Conservation (phyloP, 371 early-diverging fungal genomes). For the Mortierella sp. region DNA sequence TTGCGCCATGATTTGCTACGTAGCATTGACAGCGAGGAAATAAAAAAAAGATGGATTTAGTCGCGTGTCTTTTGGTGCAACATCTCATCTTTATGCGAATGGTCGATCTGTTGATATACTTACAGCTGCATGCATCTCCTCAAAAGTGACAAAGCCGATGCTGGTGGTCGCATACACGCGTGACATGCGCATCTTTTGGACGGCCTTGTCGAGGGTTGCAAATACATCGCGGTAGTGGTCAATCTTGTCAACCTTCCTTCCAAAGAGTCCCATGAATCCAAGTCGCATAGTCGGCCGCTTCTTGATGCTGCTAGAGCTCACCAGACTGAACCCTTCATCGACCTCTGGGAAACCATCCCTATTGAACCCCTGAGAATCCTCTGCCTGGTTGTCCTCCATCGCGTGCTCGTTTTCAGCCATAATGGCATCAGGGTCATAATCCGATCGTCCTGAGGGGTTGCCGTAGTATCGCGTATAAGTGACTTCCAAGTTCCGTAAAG, state of each 20-base stretch:
- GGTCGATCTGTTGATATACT: not conserved
- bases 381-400: slow-evolving; percentile 2
- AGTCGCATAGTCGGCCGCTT: slow-evolving; percentile 51
- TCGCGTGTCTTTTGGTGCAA: not conserved
- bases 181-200: slow-evolving; percentile 48
- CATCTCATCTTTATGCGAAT: not conserved
- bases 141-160: slow-evolving; percentile 77
- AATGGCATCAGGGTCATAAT: slow-evolving; percentile 53
- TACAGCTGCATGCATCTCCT: slow-evolving; percentile 59
- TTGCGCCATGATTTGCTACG: slow-evolving; percentile 75
- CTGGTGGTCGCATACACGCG: slow-evolving; percentile 58
- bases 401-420: slow-evolving; percentile 36
- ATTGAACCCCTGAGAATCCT: not conserved
- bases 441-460: slow-evolving; percentile 45
- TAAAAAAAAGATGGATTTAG: too few relatives aligned
- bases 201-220: slow-evolving; percentile 63
- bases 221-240: slow-evolving; percentile 54
- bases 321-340: not conserved
- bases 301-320: slow-evolving; percentile 9
- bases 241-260: slow-evolving; percentile 58
- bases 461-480: slow-evolving; percentile 57
- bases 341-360: not conserved
- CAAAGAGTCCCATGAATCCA: slow-evolving; percentile 56
- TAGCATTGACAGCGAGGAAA: too few relatives aligned
- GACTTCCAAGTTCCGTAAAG: slow-evolving; percentile 53